Percentiles rank a stretch among this genome's conserved stretches.
Evolutionary conservation across 352 stramenopile species (phyloP).

Genomic region (Phytophthora tubulina): DNA sequence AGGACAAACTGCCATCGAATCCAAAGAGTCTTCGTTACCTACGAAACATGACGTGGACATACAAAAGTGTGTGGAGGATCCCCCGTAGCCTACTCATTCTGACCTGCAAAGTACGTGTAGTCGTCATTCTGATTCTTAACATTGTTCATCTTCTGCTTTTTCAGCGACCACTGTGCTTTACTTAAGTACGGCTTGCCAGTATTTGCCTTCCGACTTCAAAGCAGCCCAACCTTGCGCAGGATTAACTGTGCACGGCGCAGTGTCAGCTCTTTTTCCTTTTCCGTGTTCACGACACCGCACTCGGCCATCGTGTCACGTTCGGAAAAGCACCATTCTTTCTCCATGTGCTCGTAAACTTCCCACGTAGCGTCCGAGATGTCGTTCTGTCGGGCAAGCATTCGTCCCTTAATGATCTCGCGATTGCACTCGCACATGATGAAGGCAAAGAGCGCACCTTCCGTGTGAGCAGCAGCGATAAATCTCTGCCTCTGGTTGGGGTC

Average conservation of each 20-base stretch:
- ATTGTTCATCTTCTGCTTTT: conserved; percentile 13
- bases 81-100: not conserved
- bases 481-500: conserved; percentile 51
- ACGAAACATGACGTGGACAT: conserved; percentile 18
- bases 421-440: conserved; percentile 73
- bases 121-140: conserved; percentile 8
- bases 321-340: conserved; percentile 53
- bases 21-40: conserved; percentile 28
- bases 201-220: conserved; percentile 31
- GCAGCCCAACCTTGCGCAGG: conserved; percentile 64
- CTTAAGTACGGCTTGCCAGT: not conserved
- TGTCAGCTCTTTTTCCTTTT: conserved; percentile 78
- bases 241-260: conserved; percentile 63
- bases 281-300: conserved; percentile 66
- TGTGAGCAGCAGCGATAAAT: conserved; percentile 53
- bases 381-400: conserved; percentile 67
- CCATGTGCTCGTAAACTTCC: conserved; percentile 75
- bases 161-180: not conserved
- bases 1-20: conserved; percentile 30
- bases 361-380: conserved; percentile 76
- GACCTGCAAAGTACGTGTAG: conserved; percentile 9
- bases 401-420: conserved; percentile 72
- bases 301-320: conserved; percentile 51
- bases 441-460: conserved; percentile 64
- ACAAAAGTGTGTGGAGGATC: conserved; percentile 18